phyloP scores from a whole-genome alignment of 2,329 filamentous ascomycete genomes.

The Colletotrichum aenigma region DNA sequence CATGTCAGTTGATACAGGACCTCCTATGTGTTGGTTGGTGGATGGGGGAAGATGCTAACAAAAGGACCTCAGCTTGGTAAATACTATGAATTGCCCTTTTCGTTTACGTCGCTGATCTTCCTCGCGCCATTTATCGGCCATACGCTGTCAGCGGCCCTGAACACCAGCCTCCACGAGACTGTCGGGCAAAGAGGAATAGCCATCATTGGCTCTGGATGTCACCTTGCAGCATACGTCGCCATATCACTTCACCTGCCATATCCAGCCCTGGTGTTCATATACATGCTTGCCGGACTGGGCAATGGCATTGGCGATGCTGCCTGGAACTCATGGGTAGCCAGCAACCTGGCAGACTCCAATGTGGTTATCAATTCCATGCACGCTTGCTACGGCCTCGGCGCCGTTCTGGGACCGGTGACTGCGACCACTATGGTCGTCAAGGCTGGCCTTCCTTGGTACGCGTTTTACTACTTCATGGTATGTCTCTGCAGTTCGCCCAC shows the following conservation, averaged over 20 bases:
- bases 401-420: conserved; percentile 69
- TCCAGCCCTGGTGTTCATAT: conserved; percentile 68
- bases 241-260: conserved; percentile 73
- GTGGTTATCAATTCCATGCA: conserved; percentile 76
- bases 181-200: conserved; percentile 76
- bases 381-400: conserved; percentile 74
- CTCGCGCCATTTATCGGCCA: conserved; percentile 71
- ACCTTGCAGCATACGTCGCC: conserved; percentile 68
- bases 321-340: conserved; percentile 65
- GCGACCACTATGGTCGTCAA: conserved; percentile 75
- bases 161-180: conserved; percentile 67
- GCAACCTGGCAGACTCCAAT: conserved; percentile 72
- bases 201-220: conserved; percentile 64
- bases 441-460: conserved; percentile 65
- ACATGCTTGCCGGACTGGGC: conserved; percentile 71
- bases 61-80: background rate
- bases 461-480: conserved; percentile 76
- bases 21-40: background rate
- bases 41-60: background rate
- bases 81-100: conserved; percentile 66
- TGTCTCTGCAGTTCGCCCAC: conserved; percentile 28
- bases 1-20: conserved; percentile 29
- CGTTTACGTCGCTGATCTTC: conserved; percentile 69
- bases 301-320: conserved; percentile 69
- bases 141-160: conserved; percentile 63